These are phyloP conservation scores for Aspergillus melleus DNA, from an alignment of 2,329 filamentous ascomycete genomes.

Conservation along the genomic window DNA sequence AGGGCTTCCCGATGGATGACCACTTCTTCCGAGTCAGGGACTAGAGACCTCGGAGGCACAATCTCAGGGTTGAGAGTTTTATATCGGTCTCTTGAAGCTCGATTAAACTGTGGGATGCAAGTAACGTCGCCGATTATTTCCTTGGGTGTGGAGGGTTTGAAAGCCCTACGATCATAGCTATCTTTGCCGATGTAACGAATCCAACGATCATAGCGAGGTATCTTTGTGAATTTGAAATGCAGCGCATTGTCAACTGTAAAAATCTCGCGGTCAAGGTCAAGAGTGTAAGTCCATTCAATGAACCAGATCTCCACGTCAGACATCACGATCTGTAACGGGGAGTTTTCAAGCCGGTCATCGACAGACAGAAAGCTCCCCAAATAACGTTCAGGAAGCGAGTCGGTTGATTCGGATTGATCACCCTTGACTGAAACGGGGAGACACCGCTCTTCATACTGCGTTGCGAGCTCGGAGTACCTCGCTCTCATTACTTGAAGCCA, in stretches of 20 bases:
- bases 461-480: constrained; percentile 6
- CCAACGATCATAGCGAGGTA: constrained; percentile 13
- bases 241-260: constrained; percentile 13
- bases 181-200: constrained; percentile 11
- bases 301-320: background rate
- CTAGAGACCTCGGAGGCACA: background rate
- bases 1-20: constrained; percentile 6
- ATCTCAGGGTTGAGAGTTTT: constrained; percentile 1
- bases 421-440: constrained; percentile 9
- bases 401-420: background rate
- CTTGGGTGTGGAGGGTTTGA: constrained; percentile 5
- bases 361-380: constrained; percentile 13
- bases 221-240: constrained; percentile 8
- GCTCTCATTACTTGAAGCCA: constrained; percentile 16
- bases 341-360: constrained; percentile 13
- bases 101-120: constrained; percentile 9
- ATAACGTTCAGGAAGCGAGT: constrained; percentile 6
- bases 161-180: background rate
- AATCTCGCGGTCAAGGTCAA: constrained; percentile 21
- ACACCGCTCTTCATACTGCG: constrained; percentile 13
- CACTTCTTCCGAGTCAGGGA: background rate
- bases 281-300: constrained; percentile 19
- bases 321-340: constrained; percentile 8
- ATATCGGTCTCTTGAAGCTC: background rate
- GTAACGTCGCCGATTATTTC: constrained; percentile 10